Evolutionary conservation across 2,329 filamentous ascomycete genomes (phyloP).

Genomic region (Aspergillus sp.): DNA sequence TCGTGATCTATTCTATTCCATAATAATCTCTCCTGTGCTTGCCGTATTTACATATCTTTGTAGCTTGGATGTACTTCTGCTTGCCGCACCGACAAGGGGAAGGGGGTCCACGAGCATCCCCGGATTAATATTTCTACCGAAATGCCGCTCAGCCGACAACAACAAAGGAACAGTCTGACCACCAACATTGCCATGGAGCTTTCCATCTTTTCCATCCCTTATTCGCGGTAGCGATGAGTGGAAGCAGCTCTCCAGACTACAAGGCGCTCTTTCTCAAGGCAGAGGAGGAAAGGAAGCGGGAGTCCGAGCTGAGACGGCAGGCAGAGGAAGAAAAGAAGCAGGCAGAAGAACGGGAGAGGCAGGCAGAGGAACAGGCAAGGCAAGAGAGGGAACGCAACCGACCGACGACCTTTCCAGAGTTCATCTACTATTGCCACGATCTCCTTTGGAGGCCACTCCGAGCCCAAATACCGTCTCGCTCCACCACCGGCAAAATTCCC

Average conservation of each 20-base stretch:
- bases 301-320: conserved; percentile 6
- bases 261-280: conserved; percentile 17
- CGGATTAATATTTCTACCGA: no score
- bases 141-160: not conserved
- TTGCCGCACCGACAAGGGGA: not conserved
- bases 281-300: no score
- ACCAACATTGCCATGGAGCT: no score
- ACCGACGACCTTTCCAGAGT: conserved; percentile 7
- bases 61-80: not conserved
- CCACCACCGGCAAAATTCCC: conserved; percentile 11
- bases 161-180: not conserved
- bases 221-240: conserved; percentile 5
- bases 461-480: conserved; percentile 9
- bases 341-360: no score
- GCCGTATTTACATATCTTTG: not conserved
- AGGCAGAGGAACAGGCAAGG: conserved; percentile 11
- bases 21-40: not conserved
- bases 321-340: no score
- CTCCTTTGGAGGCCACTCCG: conserved; percentile 8
- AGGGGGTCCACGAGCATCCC: not conserved
- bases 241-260: conserved; percentile 15
- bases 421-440: conserved; percentile 8
- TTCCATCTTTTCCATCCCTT: no score
- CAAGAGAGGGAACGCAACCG: conserved; percentile 6
- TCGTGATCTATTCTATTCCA: not conserved